Evolutionary conservation across 2,329 filamentous ascomycete species (phyloP), one percentile per base, ranked within the genome.

Genomic region (Ophiostoma pallidulum): DNA sequence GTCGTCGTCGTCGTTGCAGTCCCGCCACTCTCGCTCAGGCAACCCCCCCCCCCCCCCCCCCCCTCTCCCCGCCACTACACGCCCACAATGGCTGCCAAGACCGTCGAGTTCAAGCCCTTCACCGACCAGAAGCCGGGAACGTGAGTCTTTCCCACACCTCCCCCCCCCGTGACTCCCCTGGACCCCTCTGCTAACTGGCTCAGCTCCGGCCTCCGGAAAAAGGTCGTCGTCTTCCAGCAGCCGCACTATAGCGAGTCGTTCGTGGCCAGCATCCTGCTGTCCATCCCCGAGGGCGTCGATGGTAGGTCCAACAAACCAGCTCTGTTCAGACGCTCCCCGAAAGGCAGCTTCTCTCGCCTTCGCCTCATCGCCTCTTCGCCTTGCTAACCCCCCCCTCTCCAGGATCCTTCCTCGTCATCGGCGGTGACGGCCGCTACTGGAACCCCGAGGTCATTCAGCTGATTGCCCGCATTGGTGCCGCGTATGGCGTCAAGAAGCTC

Each of bases 401-500:
- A 78, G 75, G 66, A 58, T 78, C 88, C 39, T 91, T 87, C 71
- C 82, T 98, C 56, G 91, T 98, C 66, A 95, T 98, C 65, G 92
- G 90, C 62, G 92, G 92, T 61, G 92, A 98, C 74, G 92, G 92
- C 53, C 86, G 92, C 56, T 98, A 82, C 78, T 97, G 84, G 80
- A 98, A 98, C 72, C 86, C 90, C 39, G 91, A 97, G 66, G 91
- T 94, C 53, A 85, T 94, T 58, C 91, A 97, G 71, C 70, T 94
- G 69, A 97, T 97, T 65, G 91, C 91, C 59, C 95, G 95, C 76
- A 97, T 98, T 61, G 84, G 89, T 66, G 86, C 88, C 58, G 92
- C 90, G 46, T 97, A 98, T 64, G 92, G 92, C 54, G 92, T 97
- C 64, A 97, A 95, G 86, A 98, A 97, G 81, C 82, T 98, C 48